Percentiles rank a stretch among this genome's conserved stretches.
Conservation (phyloP, 176 grass and related monocot species). For the Eremochloa ophiuroides region DNA sequence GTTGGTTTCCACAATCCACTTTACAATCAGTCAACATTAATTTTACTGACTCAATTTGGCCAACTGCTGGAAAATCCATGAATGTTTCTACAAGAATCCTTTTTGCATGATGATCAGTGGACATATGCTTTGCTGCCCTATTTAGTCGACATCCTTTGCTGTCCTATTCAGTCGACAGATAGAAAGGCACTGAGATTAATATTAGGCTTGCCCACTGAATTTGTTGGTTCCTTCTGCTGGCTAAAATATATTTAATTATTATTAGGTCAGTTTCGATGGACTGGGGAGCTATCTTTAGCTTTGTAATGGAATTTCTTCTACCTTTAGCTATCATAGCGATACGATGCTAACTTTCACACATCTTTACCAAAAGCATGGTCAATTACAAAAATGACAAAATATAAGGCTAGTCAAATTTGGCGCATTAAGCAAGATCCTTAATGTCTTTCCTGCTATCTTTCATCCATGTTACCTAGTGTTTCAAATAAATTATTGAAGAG, state of each 20-base stretch:
- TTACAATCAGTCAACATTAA: neutral
- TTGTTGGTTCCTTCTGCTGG: neutral
- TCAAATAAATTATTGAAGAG: neutral
- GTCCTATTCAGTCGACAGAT: neutral
- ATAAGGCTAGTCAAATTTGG: conserved; percentile 26
- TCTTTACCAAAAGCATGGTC: conserved; percentile 25
- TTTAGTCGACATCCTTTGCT: conserved; percentile 5
- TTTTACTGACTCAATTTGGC: neutral
- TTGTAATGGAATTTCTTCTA: conserved; percentile 6
- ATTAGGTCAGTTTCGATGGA: conserved; percentile 9
- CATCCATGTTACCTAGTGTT: neutral
- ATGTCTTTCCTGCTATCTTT: conserved; percentile 20
- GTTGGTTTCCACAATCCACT: neutral
- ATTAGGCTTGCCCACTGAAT: conserved; percentile 3
- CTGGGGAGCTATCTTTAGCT: conserved; percentile 17
- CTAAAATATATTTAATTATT: conserved; percentile 16
- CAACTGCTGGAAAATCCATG: neutral
- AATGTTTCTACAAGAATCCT: neutral
- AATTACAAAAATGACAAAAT: neutral
- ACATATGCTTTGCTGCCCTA: neutral
- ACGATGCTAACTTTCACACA: conserved; percentile 4
- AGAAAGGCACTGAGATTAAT: conserved; percentile 4
- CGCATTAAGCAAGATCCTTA: conserved; percentile 14
- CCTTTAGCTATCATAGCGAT: conserved; percentile 10
- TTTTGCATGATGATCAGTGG: neutral